Conservation (phyloP, 371 early-diverging fungal species). For the Neoconidiobolus thromboides region DNA sequence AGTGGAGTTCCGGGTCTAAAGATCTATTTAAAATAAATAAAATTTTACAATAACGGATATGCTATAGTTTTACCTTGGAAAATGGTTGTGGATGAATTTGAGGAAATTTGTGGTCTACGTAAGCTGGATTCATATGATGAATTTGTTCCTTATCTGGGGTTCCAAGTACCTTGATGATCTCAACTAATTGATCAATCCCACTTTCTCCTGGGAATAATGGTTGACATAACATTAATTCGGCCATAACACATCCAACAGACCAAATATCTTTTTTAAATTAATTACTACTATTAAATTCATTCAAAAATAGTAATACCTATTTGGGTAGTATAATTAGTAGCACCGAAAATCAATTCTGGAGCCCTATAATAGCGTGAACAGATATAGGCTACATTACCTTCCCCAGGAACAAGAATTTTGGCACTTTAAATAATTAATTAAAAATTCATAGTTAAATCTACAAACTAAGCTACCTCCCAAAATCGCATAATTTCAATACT, state of each 20-base stretch:
- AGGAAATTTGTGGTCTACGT: constrained; percentile 95
- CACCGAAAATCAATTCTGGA: constrained; percentile 96
- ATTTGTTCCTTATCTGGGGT: constrained; percentile 95
- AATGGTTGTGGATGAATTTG: constrained; percentile 90
- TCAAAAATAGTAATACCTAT: constrained; percentile 34
- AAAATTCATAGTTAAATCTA: not conserved
- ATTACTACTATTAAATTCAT: not conserved
- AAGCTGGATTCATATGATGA: constrained; percentile 87
- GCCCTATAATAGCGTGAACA: constrained; percentile 98
- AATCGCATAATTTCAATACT: constrained; percentile 94
- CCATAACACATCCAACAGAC: constrained; percentile 99
- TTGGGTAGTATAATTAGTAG: constrained; percentile 77
- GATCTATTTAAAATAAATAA: constrained; percentile 18
- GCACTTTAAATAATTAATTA: constrained; percentile 31
- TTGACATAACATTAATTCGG: constrained; percentile 88
- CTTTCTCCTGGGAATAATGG: constrained; percentile 98
- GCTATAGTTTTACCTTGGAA: constrained; percentile 29
- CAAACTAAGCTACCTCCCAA: constrained; percentile 55
- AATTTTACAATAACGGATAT: not conserved
- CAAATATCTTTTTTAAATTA: constrained; percentile 57
- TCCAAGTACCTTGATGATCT: constrained; percentile 98
- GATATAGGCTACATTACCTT: constrained; percentile 95
- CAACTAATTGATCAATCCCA: constrained; percentile 98
- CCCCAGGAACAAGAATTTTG: constrained; percentile 79
- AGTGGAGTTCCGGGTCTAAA: constrained; percentile 67